Evolutionary conservation across 176 grass and related monocot genomes (phyloP), one percentile per base, ranked within the genome.

Genomic region (Oryza nivara): DNA sequence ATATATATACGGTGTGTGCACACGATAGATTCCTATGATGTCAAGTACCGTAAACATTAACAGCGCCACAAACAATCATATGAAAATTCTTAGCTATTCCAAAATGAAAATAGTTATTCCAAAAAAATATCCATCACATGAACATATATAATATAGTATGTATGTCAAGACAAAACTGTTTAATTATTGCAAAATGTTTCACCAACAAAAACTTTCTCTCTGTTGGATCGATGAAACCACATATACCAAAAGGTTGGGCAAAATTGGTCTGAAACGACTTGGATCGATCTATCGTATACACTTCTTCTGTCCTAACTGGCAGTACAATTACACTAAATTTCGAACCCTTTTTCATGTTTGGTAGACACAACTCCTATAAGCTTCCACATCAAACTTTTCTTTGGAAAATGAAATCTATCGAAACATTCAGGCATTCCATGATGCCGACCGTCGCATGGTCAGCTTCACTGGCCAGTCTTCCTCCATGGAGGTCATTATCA

Each of bases 401-500:
- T 36, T 6, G 54, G 38, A 77, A 51, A 73, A 15, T 40, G 85
- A 0, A 52, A 16, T 40, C 9, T 22, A 67, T 8, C 19, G 7
- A 80, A 19, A 20, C 36, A 70, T 91, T 89, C 69, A 92, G 48
- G 88, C 88, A 80, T 88, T 91, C 92, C 95, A 98, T 64, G 92
- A 98, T 9, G 84, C 87, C 3, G 91, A 93, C 40, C 91, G 77
- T 80, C 88, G 80, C 65, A 98, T 81, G 1, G 89, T 82, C 5
- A 89, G 91, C 71, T 93, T 93, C 40, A 90, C 92, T 47, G 86
- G 88, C 32, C 78, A 87, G 79, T 98, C 95, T 82, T 98, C 92
- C 75, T 98, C 92, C 80, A 98, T 90, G 7, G 95, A 87, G 70
- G 93, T 90, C 92, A 98, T 95, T 74, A 94, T 84, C 12, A 36